Conservation (phyloP, 176 grass and related monocot species). For the Otatea glauca region DNA sequence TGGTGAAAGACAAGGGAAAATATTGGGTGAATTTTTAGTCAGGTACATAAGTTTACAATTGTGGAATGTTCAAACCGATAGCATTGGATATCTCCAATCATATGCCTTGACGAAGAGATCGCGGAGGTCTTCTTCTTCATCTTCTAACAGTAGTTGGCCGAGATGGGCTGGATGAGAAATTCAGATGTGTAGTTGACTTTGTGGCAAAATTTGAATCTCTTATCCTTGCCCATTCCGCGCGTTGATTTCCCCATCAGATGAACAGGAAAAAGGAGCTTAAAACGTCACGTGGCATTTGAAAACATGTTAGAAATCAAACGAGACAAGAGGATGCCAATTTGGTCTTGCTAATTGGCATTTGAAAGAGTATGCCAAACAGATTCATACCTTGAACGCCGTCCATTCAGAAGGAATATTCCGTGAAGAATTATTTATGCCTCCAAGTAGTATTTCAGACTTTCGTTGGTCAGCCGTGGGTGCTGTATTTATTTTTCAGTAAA, state of each 20-base stretch:
- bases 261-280: background rate
- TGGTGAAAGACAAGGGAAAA: background rate
- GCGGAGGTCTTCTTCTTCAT: background rate
- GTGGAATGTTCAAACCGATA: background rate
- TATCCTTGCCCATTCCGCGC: background rate
- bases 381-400: conserved; percentile 11
- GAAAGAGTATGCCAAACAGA: background rate
- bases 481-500: background rate
- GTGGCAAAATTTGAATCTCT: background rate
- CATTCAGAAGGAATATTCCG: conserved; percentile 22
- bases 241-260: background rate
- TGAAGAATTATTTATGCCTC: conserved; percentile 8
- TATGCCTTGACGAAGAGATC: background rate
- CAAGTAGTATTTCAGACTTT: background rate
- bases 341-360: background rate
- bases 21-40: background rate
- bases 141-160: background rate
- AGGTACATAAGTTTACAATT: background rate
- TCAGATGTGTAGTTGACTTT: background rate
- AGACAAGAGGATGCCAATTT: conserved; percentile 14
- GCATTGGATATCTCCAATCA: background rate
- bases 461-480: background rate
- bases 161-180: background rate
- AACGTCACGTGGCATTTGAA: conserved; percentile 4
- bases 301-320: background rate